These are phyloP conservation scores for Sclerotinia nivalis DNA, from an alignment of 2,329 filamentous ascomycete genomes.

Conservation along the genomic window DNA sequence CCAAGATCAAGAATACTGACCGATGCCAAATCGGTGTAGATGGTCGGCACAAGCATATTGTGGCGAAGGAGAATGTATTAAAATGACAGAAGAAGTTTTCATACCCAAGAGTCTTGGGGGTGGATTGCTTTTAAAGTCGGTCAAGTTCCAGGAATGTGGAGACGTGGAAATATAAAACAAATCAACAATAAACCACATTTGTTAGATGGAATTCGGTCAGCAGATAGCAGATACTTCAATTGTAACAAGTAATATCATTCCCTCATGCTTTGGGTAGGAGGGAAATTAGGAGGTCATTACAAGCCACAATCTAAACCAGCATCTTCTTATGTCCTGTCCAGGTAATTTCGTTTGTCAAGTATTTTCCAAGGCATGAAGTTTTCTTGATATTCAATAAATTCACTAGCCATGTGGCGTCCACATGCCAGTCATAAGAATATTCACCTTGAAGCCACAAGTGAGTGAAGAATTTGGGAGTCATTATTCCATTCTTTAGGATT, in stretches of 20 bases:
- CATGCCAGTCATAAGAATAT: background rate
- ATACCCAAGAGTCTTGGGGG: constrained; percentile 16
- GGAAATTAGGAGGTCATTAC: background rate
- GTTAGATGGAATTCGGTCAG: background rate
- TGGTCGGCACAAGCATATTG: background rate
- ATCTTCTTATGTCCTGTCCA: background rate
- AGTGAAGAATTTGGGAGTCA: background rate
- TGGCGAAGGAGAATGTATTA: background rate
- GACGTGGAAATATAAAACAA: background rate
- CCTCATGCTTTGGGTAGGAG: background rate
- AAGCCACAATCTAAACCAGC: background rate
- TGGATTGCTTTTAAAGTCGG: background rate
- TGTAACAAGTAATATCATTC: background rate
- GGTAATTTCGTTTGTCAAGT: background rate
- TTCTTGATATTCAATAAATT: background rate
- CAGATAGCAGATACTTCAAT: background rate
- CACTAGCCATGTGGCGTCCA: constrained; percentile 9
- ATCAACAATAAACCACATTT: constrained; percentile 4
- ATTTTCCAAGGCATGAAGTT: background rate
- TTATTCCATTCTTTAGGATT: background rate
- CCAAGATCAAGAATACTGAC: background rate
- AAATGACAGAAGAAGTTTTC: background rate
- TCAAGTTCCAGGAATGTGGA: constrained; percentile 2
- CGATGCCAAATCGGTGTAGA: background rate
- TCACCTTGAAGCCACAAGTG: background rate